Base-by-base conservation (phyloP, 2,329 filamentous ascomycete species). In the Colletotrichum sp. region DNA sequence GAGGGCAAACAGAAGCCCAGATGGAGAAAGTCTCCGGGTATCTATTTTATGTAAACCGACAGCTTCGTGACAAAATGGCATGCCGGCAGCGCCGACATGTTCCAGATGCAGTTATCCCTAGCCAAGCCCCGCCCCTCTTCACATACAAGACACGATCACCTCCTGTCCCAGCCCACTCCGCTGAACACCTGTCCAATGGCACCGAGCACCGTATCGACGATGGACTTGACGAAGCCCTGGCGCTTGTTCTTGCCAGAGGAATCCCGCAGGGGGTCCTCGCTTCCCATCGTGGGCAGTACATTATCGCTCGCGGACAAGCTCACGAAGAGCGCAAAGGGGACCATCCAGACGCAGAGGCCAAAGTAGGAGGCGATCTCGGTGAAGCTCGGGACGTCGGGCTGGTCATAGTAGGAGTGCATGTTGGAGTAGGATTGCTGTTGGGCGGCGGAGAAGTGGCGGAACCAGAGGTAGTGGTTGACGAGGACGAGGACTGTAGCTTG, bases 321-420 rank as follows among this genome's bases (percentile, higher is more conserved):
- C 66, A 99, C 96, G 82, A 99, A 99, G 16, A 99, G 89, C 18
- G 96, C 93, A 82, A 99, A 99, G 0, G 97, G 97, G 1, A 98
- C 95, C 2, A 99, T 89, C 97, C 97, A 99, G 1, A 99, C 96
- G 80, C 96, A 98, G 3, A 99, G 88, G 1, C 97, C 97, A 82
- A 99, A 99, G 85, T 97, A 99, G 0, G 95, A 96, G 0, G 97
- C 96, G 60, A 98, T 97, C 86, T 98, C 95, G 21, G 95, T 96
- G 83, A 99, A 99, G 48, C 91, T 93, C 0, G 97, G 97, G 60
- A 95, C 83, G 68, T 92, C 85, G 71, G 88, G 86, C 73, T 89
- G 87, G 78, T 95, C 91, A 82, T 94, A 93, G 82, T 91, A 89
- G 70, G 91, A 90, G 5, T 89, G 87, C 84, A 87, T 84, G 80